phyloP scores from a whole-genome alignment of 2,329 filamentous ascomycete species.

The Parastagonospora nodorum region DNA sequence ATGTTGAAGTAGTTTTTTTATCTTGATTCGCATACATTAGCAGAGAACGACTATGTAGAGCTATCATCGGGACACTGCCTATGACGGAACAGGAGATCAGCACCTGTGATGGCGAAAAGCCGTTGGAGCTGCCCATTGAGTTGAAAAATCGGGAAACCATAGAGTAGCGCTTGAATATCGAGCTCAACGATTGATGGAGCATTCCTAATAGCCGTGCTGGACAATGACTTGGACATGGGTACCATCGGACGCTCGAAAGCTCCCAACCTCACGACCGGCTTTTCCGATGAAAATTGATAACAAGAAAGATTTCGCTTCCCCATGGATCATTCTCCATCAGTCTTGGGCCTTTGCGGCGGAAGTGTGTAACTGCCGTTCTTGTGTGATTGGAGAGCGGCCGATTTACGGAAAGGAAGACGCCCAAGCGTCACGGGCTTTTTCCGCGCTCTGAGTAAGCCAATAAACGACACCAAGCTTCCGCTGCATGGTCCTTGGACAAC shows the following conservation, averaged over 20 bases:
- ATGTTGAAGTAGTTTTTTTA: too few relatives aligned
- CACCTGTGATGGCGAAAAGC: conserved; percentile 29
- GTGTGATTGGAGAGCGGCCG: neutral
- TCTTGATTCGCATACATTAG: too few relatives aligned
- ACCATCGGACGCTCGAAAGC: neutral
- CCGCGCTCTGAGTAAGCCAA: conserved; percentile 1
- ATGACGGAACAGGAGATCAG: conserved; percentile 31
- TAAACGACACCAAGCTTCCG: neutral
- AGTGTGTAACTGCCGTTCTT: neutral
- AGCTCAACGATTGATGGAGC: conserved; percentile 22
- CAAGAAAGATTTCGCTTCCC: too few relatives aligned
- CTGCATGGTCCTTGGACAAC: neutral
- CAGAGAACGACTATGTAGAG: too few relatives aligned
- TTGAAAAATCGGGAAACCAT: conserved; percentile 31
- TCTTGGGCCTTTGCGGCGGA: neutral
- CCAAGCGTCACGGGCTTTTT: neutral
- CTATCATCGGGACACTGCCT: too few relatives aligned
- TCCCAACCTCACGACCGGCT: too few relatives aligned
- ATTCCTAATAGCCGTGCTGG: neutral
- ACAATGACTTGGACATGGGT: neutral
- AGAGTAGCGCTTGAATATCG: conserved; percentile 23
- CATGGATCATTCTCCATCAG: neutral
- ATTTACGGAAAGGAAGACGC: neutral
- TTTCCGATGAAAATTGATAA: too few relatives aligned
- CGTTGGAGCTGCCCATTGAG: conserved; percentile 26